Conservation (phyloP, 805 yeast genomes). For the Teunomyces stri region DNA sequence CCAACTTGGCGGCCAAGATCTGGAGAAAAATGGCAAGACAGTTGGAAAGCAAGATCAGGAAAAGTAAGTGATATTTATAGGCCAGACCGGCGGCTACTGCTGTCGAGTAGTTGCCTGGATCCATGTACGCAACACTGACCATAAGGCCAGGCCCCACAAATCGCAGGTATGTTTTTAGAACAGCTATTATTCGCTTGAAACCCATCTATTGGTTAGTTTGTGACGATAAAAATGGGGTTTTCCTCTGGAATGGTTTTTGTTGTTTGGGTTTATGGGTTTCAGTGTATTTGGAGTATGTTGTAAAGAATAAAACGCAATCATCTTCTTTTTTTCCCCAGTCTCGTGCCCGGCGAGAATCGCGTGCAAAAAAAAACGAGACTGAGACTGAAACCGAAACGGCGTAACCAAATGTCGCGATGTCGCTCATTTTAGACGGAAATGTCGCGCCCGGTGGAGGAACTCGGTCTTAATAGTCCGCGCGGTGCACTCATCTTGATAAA, state of each 20-base stretch:
- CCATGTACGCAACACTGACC: slow-evolving; percentile 96
- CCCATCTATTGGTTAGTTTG: not conserved
- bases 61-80: slow-evolving; percentile 73
- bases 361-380: not conserved
- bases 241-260: not conserved
- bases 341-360: not conserved
- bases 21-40: slow-evolving; percentile 86
- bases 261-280: not conserved
- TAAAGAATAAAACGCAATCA: not conserved
- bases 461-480: slow-evolving; percentile 20
- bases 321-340: not conserved
- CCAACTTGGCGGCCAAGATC: slow-evolving; percentile 79
- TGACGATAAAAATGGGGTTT: not conserved
- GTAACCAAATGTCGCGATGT: not conserved
- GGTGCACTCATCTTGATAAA: slow-evolving; percentile 4
- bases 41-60: slow-evolving; percentile 76
- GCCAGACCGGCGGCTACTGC: slow-evolving; percentile 94
- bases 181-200: slow-evolving; percentile 4
- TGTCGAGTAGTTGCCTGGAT: slow-evolving; percentile 95
- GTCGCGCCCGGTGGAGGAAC: slow-evolving; percentile 1
- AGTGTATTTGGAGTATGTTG: no score
- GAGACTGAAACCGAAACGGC: not conserved
- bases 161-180: slow-evolving; percentile 47
- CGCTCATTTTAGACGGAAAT: not conserved
- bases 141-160: slow-evolving; percentile 94